Evolutionary conservation across 371 early-diverging fungal species (phyloP).

Genomic region (Coemansia sp.): DNA sequence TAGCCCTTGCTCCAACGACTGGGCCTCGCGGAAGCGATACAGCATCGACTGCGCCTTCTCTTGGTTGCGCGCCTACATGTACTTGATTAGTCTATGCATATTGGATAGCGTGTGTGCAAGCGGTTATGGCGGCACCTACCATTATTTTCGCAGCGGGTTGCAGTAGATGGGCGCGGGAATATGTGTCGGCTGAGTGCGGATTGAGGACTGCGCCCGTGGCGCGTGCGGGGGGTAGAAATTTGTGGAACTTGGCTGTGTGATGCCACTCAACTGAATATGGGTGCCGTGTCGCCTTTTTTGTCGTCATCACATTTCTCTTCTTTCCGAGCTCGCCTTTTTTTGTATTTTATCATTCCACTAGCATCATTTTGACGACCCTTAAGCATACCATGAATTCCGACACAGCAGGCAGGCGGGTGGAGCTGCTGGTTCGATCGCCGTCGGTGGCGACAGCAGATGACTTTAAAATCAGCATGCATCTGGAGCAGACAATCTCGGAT

Average conservation of each 20-base stretch:
- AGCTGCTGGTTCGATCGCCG: slow-evolving; percentile 35
- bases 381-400: not conserved
- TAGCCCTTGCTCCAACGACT: slow-evolving; percentile 82
- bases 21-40: slow-evolving; percentile 93
- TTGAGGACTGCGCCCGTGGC: too few species aligned
- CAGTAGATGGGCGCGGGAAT: too few species aligned
- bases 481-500: slow-evolving; percentile 19
- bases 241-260: not conserved
- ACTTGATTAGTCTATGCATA: too few species aligned
- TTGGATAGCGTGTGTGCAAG: too few species aligned
- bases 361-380: not conserved
- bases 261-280: not conserved
- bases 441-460: slow-evolving; percentile 32
- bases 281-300: not conserved
- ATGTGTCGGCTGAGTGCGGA: too few species aligned
- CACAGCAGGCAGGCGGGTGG: not conserved
- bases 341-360: not conserved
- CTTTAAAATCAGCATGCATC: slow-evolving; percentile 16
- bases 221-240: not conserved
- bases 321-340: not conserved
- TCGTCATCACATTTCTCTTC: not conserved
- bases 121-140: not conserved
- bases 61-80: slow-evolving; percentile 84
- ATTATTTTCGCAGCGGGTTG: not conserved
- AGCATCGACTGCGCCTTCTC: slow-evolving; percentile 99